Percentiles rank a stretch among this genome's conserved stretches.
These are phyloP conservation scores for Fusarium sp. DNA, from an alignment of 2,329 filamentous ascomycete species.

Conservation along the genomic window DNA sequence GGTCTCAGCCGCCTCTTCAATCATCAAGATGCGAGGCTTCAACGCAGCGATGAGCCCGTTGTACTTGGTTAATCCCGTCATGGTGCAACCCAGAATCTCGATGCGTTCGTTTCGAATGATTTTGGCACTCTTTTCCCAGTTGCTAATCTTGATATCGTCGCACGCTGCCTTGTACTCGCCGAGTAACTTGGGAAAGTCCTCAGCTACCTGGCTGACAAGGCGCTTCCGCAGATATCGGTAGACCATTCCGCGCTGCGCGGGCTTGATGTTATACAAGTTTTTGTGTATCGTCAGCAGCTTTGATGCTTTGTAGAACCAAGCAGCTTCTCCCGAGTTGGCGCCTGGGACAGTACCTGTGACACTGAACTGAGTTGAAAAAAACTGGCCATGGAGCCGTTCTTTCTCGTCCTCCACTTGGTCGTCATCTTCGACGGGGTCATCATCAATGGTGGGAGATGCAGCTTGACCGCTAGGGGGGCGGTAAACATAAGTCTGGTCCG, in stretches of 20 bases:
- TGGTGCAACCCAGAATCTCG: conserved; percentile 75
- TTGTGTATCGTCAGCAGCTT: conserved; percentile 33
- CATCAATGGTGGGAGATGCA: conserved; percentile 5
- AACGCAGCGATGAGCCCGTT: conserved; percentile 75
- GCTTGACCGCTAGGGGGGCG: conserved; percentile 32
- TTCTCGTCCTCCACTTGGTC: conserved; percentile 34
- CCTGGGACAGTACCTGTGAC: conserved; percentile 29
- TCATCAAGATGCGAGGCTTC: conserved; percentile 75
- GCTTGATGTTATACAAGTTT: conserved; percentile 72
- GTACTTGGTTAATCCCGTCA: conserved; percentile 85
- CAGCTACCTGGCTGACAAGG: conserved; percentile 61
- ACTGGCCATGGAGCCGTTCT: conserved; percentile 68
- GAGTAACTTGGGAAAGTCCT: conserved; percentile 62
- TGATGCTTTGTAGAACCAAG: conserved; percentile 28
- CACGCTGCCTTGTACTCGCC: conserved; percentile 62
- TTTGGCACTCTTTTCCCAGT: conserved; percentile 68
- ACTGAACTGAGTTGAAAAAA: conserved; percentile 47
- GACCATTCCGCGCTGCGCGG: conserved; percentile 68
- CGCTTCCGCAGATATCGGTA: conserved; percentile 73
- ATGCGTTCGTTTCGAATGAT: conserved; percentile 53
- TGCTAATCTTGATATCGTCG: conserved; percentile 65
- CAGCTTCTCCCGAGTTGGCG: conserved; percentile 5
- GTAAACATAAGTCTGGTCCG: conserved; percentile 37
- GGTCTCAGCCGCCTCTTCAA: conserved; percentile 86
- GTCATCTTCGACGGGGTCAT: conserved; percentile 2